phyloP scores from a whole-genome alignment of 352 stramenopile species.

The Pythium dissotocum region DNA sequence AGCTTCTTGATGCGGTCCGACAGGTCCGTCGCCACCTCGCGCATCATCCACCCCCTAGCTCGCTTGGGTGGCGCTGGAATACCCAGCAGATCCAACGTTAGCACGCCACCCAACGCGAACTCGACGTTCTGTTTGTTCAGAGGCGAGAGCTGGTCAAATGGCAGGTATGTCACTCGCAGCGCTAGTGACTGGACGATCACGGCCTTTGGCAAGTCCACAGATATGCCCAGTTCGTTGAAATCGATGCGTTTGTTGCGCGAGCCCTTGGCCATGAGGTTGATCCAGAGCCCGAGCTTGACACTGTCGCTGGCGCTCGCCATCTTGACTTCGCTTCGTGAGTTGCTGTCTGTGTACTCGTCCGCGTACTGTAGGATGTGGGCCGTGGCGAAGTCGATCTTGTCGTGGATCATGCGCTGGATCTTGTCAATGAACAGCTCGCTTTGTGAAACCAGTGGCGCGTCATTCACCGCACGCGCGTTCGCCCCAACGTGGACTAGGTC shows the following conservation, averaged over 20 bases:
- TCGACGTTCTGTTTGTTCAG: conserved; percentile 35
- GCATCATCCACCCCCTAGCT: conserved; percentile 76
- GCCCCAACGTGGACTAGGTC: conserved; percentile 59
- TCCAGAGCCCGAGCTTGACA: conserved; percentile 67
- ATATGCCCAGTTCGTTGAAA: conserved; percentile 61
- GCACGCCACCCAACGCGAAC: conserved; percentile 61
- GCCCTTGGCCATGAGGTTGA: conserved; percentile 74
- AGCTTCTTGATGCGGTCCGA: conserved; percentile 56
- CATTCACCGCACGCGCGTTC: conserved; percentile 57
- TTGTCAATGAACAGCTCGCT: conserved; percentile 48
- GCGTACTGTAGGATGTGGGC: conserved; percentile 72
- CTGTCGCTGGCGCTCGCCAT: conserved; percentile 46
- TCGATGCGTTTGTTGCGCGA: conserved; percentile 79
- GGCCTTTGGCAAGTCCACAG: conserved; percentile 77
- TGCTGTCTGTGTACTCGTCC: conserved; percentile 68
- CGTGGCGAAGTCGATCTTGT: conserved; percentile 69
- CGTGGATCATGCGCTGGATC: conserved; percentile 53
- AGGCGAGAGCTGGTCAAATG: conserved; percentile 52
- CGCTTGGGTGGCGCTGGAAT: conserved; percentile 69
- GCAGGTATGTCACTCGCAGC: conserved; percentile 58
- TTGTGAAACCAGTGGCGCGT: conserved; percentile 39
- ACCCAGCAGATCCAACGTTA: conserved; percentile 67
- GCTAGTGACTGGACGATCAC: conserved; percentile 78
- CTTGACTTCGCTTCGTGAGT: conserved; percentile 64
- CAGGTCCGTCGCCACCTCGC: conserved; percentile 48